Conservation (phyloP, 176 grass and related monocot genomes). For the Poa annua region DNA sequence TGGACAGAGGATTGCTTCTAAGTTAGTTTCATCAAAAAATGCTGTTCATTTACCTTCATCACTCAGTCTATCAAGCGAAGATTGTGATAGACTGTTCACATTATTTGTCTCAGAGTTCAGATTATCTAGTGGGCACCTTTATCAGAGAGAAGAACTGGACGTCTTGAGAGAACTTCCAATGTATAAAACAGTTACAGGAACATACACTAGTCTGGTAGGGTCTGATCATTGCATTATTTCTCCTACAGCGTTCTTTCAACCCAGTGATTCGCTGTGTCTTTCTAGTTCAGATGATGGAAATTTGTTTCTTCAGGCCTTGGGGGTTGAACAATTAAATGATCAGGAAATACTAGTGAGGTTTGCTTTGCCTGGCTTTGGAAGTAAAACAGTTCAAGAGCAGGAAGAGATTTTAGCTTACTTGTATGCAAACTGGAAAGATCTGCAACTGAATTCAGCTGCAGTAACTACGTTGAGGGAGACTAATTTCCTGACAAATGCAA, state of each 20-base stretch:
- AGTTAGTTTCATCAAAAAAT: conserved; percentile 72
- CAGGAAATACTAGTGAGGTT: conserved; percentile 89
- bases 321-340: conserved; percentile 79
- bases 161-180: conserved; percentile 89
- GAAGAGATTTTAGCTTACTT: conserved; percentile 87
- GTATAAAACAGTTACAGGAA: conserved; percentile 80
- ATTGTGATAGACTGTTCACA: conserved; percentile 68
- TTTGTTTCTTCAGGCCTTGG: conserved; percentile 74
- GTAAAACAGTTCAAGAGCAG: conserved; percentile 77
- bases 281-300: conserved; percentile 60
- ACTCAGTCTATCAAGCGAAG: conserved; percentile 66
- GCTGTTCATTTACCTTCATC: conserved; percentile 63
- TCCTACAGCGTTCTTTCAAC: conserved; percentile 81
- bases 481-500: conserved; percentile 82
- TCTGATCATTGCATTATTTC: conserved; percentile 78
- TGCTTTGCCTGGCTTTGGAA: conserved; percentile 83
- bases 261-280: conserved; percentile 70
- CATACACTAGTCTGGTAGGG: conserved; percentile 74
- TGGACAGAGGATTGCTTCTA: conserved; percentile 70
- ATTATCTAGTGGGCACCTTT: conserved; percentile 54
- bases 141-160: conserved; percentile 82
- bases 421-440: conserved; percentile 84
- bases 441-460: conserved; percentile 71
- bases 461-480: conserved; percentile 71
- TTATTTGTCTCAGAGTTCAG: conserved; percentile 82